Conservation (phyloP, 345 rosid genomes). For the Citrus australasica region DNA sequence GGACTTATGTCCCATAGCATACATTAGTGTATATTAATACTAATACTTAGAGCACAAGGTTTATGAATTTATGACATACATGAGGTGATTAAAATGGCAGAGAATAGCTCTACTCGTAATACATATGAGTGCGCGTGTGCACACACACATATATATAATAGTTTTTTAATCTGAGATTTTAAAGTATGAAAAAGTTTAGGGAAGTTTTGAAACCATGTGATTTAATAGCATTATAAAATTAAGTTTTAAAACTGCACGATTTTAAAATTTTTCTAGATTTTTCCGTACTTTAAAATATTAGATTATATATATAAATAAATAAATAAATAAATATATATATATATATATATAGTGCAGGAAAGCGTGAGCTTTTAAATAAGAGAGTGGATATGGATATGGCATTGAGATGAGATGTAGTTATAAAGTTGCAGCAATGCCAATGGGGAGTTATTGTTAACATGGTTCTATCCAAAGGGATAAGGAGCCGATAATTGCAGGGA, state of each 20-base stretch:
- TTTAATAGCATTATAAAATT: too few relatives aligned
- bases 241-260: too few relatives aligned
- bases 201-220: too few relatives aligned
- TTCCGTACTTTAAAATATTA: too few relatives aligned
- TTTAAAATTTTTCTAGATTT: too few relatives aligned
- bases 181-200: too few relatives aligned
- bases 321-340: too few relatives aligned
- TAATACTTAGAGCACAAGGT: neutral
- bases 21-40: neutral
- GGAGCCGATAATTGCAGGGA: slow-evolving; percentile 20
- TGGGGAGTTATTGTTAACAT: slow-evolving; percentile 14
- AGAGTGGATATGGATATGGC: neutral
- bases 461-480: slow-evolving; percentile 33
- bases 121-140: too few relatives aligned
- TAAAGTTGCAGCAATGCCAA: slow-evolving; percentile 25
- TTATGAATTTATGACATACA: too few relatives aligned
- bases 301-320: too few relatives aligned
- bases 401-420: slow-evolving; percentile 16
- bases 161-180: fast-evolving
- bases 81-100: neutral
- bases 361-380: neutral
- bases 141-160: too few relatives aligned
- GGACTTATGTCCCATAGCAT: neutral
- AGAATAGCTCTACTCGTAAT: too few relatives aligned
- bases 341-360: neutral